Percentiles rank a stretch among this genome's conserved stretches.
Evolutionary conservation across 208 protist species (phyloP).

Genomic region (Trypanosoma boissoni): DNA sequence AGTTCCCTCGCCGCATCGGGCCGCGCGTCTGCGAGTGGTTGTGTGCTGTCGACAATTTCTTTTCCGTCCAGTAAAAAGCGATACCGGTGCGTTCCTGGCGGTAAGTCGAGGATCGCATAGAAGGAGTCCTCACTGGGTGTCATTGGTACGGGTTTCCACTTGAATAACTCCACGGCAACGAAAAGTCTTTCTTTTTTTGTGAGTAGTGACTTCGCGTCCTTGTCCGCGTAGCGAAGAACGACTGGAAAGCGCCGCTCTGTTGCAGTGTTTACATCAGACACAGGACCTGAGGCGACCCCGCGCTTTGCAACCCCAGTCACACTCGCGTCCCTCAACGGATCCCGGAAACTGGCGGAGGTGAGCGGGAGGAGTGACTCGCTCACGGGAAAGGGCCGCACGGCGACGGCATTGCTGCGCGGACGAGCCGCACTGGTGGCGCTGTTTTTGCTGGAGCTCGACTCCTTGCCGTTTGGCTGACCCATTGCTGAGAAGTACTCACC

Average conservation of each 20-base stretch:
- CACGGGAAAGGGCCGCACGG: constrained; percentile 37
- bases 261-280: not conserved
- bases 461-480: constrained; percentile 69
- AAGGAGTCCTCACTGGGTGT: constrained; percentile 81
- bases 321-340: constrained; percentile 19
- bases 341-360: constrained; percentile 14
- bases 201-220: constrained; percentile 51
- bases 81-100: constrained; percentile 74
- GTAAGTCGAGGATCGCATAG: constrained; percentile 79
- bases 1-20: not conserved
- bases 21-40: constrained; percentile 47
- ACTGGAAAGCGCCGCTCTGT: constrained; percentile 50
- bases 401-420: not conserved
- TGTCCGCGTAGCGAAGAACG: constrained; percentile 74
- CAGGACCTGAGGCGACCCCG: not conserved
- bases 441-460: constrained; percentile 28
- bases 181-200: constrained; percentile 38
- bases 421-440: not conserved
- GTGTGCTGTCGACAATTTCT: constrained; percentile 71
- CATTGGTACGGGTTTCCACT: constrained; percentile 78
- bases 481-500: constrained; percentile 21
- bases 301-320: constrained; percentile 10
- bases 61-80: constrained; percentile 71
- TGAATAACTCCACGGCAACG: constrained; percentile 62
- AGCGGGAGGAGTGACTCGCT: constrained; percentile 21